Base-by-base conservation (phyloP, 2,329 filamentous ascomycete species). In the Gliomastix tumulicola region DNA sequence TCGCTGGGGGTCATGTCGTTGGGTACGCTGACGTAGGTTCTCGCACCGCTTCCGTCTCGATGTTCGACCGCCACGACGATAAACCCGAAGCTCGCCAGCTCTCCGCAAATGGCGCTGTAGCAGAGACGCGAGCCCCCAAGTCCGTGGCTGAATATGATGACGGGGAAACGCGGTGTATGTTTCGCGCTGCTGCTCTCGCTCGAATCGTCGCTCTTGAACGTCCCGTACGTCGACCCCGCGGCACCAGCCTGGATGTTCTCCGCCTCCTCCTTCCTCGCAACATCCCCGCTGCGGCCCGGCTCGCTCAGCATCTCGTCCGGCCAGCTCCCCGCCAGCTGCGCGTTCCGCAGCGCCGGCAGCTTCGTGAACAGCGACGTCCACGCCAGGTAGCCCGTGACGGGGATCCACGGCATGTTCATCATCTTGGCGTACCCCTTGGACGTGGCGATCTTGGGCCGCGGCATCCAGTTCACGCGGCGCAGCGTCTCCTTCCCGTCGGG, bases 61-160 rank as follows among this genome's bases (percentile, higher is more conserved):
- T 84, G 79, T 54, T 84, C 79, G 18, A 84, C 49, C 0, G 77
- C 76, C 22, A 77, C 69, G 0, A 84, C 76, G 1, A 84, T 62
- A 45, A 82, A 80, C 0, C 79, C 77, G 44, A 80, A 77, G 48
- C 74, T 79, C 0, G 78, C 79, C 44, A 84, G 73, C 44, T 84
- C 77, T 7, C 78, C 76, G 44, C 78, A 83, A 3, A 83, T 61
- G 13, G 69, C 68, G 15, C 73, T 79, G 48, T 80, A 82, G 43
- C 70, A 72, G 3, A 77, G 81, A 32, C 77, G 60, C 3, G 74
- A 80, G 0, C 77, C 79, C 6, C 79, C 77, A 6, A 84, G 56
- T 0, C 79, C 79, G 53, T 84, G 79, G 46, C 74, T 80, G 53
- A 84, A 84, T 17, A 84, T 63, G 22, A 84, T 62, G 17, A 82